Evolutionary conservation across 2,329 filamentous ascomycete species (phyloP).

Genomic region (Aspergillus caelatus): DNA sequence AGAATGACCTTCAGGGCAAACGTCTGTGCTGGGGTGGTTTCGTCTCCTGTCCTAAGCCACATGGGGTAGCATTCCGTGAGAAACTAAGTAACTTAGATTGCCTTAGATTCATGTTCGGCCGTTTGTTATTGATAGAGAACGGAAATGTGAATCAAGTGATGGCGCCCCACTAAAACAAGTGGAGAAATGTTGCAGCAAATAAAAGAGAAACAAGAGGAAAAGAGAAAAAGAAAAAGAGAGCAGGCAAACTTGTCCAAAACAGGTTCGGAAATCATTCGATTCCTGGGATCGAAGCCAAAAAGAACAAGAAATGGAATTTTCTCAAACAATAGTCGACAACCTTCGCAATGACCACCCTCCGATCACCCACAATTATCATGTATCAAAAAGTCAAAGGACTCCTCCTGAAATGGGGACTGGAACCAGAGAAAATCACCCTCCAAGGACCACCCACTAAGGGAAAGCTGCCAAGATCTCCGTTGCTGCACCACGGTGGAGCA

Average conservation of each 20-base stretch:
- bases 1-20: background rate
- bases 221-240: background rate
- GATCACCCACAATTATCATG: background rate
- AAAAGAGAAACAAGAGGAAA: background rate
- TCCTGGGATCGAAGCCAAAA: background rate
- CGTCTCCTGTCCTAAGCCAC: constrained; percentile 2
- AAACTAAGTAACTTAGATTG: constrained; percentile 2
- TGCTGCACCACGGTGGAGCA: constrained; percentile 29
- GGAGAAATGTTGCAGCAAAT: constrained; percentile 3
- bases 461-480: constrained; percentile 28
- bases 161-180: background rate
- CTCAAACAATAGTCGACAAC: background rate
- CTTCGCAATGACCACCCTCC: constrained; percentile 1
- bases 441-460: background rate
- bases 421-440: background rate
- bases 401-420: background rate
- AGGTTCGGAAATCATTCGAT: background rate
- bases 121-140: constrained; percentile 5
- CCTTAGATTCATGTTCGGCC: constrained; percentile 1
- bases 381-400: background rate
- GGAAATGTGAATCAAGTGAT: constrained; percentile 1
- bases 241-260: background rate
- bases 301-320: background rate
- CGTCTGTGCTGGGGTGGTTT: background rate
- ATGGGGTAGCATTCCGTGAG: background rate